phyloP scores from a whole-genome alignment of 116 monocot genomes.

The Phalaenopsis hybrid region DNA sequence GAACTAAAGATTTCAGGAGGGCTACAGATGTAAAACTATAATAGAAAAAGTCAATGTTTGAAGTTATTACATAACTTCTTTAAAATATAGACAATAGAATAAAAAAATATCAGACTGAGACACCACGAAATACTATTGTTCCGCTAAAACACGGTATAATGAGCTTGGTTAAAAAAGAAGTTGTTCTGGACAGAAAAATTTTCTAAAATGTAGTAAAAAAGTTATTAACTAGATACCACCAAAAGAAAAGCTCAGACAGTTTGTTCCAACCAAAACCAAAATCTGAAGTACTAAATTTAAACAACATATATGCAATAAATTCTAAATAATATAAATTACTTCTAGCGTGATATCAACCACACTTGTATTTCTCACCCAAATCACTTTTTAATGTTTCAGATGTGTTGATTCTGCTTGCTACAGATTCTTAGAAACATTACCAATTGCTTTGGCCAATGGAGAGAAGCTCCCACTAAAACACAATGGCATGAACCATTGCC shows the following conservation, averaged over 20 bases:
- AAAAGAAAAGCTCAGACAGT: not conserved
- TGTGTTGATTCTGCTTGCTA: not conserved
- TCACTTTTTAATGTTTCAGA: not conserved
- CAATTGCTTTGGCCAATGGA: not conserved
- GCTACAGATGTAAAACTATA: too few relatives aligned
- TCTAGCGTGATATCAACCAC: not conserved
- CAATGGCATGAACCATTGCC: not conserved
- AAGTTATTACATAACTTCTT: too few relatives aligned
- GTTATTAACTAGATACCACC: not conserved
- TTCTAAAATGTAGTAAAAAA: not conserved
- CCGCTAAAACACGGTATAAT: too few relatives aligned
- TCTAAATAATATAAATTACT: not conserved
- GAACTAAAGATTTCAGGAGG: too few relatives aligned
- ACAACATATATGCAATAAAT: not conserved
- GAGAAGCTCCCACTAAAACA: not conserved
- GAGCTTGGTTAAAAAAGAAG: not conserved
- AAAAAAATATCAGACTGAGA: too few relatives aligned
- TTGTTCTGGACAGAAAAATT: not conserved
- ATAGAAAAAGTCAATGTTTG: too few relatives aligned
- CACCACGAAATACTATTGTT: too few relatives aligned
- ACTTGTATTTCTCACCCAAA: not conserved
- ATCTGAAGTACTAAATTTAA: not conserved
- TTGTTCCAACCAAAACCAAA: not conserved
- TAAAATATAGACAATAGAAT: too few relatives aligned
- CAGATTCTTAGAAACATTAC: not conserved